Evolutionary conservation across 139 green algal genomes (phyloP).

Genomic region (Penium margaritaceum): DNA sequence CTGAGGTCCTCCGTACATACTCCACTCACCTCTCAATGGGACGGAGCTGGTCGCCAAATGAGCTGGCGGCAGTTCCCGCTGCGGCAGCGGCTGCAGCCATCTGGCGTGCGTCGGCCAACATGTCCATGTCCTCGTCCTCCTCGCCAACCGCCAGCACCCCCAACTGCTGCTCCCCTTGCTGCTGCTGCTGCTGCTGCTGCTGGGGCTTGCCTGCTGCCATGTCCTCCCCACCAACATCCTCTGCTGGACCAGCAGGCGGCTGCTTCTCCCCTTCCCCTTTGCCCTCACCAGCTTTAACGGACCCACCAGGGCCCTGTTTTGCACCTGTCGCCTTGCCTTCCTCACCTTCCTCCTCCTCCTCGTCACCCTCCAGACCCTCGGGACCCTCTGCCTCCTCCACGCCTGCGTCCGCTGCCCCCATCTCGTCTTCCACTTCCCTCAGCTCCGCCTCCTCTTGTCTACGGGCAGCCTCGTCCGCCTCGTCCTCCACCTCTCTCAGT

Average conservation of each 20-base stretch:
- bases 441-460: slow-evolving; percentile 33
- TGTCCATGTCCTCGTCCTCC: slow-evolving; percentile 34
- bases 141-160: neutral
- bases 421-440: slow-evolving; percentile 38
- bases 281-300: neutral
- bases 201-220: neutral
- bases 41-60: slow-evolving; percentile 28
- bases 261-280: neutral
- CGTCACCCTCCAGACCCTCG: slow-evolving; percentile 8
- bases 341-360: slow-evolving; percentile 7
- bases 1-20: neutral
- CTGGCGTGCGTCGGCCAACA: slow-evolving; percentile 39
- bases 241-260: neutral
- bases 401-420: neutral
- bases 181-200: slow-evolving; percentile 1
- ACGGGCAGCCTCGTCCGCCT: slow-evolving; percentile 22
- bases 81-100: slow-evolving; percentile 38
- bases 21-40: slow-evolving; percentile 42
- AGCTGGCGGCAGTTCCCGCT: neutral
- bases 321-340: slow-evolving; percentile 5
- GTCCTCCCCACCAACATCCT: neutral
- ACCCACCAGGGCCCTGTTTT: slow-evolving; percentile 1
- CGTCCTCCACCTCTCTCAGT: slow-evolving; percentile 34
- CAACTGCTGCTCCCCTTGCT: neutral
- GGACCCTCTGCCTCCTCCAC: slow-evolving; percentile 21